Evolutionary conservation across 2,329 filamentous ascomycete genomes (phyloP).

Genomic region (Passalora sequoiae): DNA sequence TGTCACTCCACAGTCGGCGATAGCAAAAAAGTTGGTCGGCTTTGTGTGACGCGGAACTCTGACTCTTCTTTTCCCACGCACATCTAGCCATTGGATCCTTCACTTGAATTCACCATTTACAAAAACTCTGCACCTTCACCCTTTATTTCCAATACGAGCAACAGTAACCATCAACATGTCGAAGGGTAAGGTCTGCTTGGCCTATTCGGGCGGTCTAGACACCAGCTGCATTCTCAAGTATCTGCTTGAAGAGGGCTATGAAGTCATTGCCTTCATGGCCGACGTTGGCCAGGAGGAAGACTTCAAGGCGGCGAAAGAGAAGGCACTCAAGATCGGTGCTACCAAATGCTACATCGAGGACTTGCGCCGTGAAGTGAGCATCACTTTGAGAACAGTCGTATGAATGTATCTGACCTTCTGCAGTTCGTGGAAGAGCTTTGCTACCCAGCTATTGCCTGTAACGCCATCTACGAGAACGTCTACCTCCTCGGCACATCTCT

Average conservation of each 20-base stretch:
- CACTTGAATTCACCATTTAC: neutral
- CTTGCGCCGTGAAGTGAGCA: conserved; percentile 49
- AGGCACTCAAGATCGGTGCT: conserved; percentile 66
- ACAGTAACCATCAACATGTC: conserved; percentile 20
- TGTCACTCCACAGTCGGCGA: too few species aligned
- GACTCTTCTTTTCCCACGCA: too few species aligned
- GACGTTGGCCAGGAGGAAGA: conserved; percentile 62
- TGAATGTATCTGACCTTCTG: too few species aligned
- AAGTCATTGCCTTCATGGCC: conserved; percentile 64
- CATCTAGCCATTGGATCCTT: neutral
- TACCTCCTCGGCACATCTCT: conserved; percentile 54
- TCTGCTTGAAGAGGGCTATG: conserved; percentile 50
- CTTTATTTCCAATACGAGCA: too few species aligned
- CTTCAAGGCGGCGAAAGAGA: conserved; percentile 65
- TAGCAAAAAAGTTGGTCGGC: too few species aligned
- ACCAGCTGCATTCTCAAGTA: conserved; percentile 53
- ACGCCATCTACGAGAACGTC: conserved; percentile 55
- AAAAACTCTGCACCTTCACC: neutral
- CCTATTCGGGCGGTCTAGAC: conserved; percentile 54
- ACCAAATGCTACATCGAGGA: conserved; percentile 59
- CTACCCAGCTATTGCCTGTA: conserved; percentile 73
- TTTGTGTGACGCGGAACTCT: too few species aligned
- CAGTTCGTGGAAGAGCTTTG: conserved; percentile 72
- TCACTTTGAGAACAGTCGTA: neutral
- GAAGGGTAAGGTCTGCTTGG: conserved; percentile 43